These are phyloP conservation scores for Heteromeles arbutifolia DNA, from an alignment of 306 rosid genomes.

Conservation along the genomic window DNA sequence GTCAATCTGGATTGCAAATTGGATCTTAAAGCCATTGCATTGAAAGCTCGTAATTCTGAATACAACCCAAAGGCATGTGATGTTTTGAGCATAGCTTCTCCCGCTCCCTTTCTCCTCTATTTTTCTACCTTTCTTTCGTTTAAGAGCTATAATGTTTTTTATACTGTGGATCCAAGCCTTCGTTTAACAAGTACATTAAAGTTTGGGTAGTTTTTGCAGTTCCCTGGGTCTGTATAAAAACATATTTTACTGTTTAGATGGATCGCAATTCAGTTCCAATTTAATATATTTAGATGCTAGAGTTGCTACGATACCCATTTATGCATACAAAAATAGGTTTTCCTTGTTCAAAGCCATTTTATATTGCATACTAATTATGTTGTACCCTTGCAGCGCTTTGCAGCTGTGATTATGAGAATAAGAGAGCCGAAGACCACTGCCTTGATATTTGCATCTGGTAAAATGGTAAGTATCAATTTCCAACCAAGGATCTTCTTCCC, in stretches of 20 bases:
- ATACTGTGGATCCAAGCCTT: not conserved
- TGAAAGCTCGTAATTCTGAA: conserved; percentile 93
- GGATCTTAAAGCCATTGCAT: conserved; percentile 87
- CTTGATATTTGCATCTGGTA: conserved; percentile 89
- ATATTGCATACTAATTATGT: not conserved
- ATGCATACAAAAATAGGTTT: not conserved
- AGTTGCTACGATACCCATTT: not conserved
- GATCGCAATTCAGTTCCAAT: not conserved
- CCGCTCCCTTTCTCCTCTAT: not conserved
- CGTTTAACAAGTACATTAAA: not conserved
- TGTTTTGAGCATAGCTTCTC: not conserved
- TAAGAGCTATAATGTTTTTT: not conserved
- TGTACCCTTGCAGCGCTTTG: conserved; percentile 69
- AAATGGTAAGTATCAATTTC: conserved; percentile 57
- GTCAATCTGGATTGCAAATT: conserved; percentile 90
- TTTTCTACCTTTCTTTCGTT: not conserved
- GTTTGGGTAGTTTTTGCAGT: not conserved
- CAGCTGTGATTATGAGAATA: conserved; percentile 97
- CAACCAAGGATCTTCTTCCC: not conserved
- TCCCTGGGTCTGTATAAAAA: not conserved
- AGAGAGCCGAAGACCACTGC: conserved; percentile 98
- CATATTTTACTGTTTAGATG: not conserved
- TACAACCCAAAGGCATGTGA: conserved; percentile 88
- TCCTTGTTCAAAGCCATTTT: not conserved
- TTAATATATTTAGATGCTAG: not conserved